Base-by-base conservation (phyloP, 2,329 filamentous ascomycete species). In the Paracamarosporium sp. region DNA sequence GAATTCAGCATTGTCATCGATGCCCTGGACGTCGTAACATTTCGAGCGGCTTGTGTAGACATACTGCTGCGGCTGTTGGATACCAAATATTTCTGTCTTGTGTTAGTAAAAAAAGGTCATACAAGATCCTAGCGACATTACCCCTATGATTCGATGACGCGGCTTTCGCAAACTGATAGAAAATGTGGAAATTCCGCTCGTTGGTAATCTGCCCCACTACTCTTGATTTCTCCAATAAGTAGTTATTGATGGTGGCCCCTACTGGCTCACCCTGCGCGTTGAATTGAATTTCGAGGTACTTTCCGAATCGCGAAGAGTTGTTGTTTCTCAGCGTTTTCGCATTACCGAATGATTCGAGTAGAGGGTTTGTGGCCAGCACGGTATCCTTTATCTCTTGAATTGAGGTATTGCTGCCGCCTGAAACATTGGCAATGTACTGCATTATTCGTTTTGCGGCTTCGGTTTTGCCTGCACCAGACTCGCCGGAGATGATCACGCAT, bases 301-400 rank as follows among this genome's bases (percentile, higher is more conserved):
- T 99, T 76, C 95, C 95, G 80, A 99, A 98, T 54, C 95, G 89
- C 46, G 94, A 98, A 12, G 94, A 98, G 81, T 99, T 99, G 83
- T 99, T 99, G 80, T 99, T 99, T 67, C 95, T 87, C 74, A 99
- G 81, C 7, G 95, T 99, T 82, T 99, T 99, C 61, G 95, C 95
- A 76, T 98, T 99, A 73, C 95, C 95, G 71, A 99, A 99, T 0
- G 94, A 97, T 79, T 99, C 95, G 20, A 99, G 87, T 65, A 99
- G 81, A 47, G 95, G 95, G 78, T 99, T 99, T 59, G 95, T 99
- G 74, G 95, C 95, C 79, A 98, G 86, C 78, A 98, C 94, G 94
- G 98, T 99, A 80, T 99, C 93, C 83, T 98, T 99, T 77, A 95
- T 96, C 78, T 97, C 87, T 79, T 98, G 90, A 74, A 98, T 97